Evolutionary conservation across 2,329 filamentous ascomycete species (phyloP).

Genomic region (Coccinonectria pachysandricola): DNA sequence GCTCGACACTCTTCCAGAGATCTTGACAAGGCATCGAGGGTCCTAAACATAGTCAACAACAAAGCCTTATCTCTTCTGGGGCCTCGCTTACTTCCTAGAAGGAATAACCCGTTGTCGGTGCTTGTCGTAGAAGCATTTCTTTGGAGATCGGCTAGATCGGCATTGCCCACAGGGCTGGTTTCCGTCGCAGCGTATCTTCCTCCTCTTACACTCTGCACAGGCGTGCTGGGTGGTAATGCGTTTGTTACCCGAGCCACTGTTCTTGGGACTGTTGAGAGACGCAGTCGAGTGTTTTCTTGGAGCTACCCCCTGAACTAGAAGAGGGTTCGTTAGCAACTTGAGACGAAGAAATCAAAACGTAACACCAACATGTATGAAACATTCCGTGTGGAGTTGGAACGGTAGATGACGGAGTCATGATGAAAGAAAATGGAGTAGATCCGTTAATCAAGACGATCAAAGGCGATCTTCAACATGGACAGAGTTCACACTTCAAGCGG

Average conservation of each 20-base stretch:
- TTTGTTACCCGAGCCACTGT: conserved; percentile 31
- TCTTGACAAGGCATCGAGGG: conserved; percentile 53
- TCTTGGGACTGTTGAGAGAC: conserved; percentile 25
- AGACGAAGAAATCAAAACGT: conserved; percentile 1
- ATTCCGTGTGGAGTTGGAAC: conserved; percentile 32
- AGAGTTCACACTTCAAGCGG: too few relatives aligned
- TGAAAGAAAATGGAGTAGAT: too few relatives aligned
- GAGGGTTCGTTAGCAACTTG: conserved; percentile 5
- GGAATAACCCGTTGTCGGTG: conserved; percentile 67
- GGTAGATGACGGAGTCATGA: conserved; percentile 33
- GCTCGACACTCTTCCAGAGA: conserved; percentile 39
- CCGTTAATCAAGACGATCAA: too few relatives aligned
- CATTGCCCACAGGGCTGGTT: conserved; percentile 75
- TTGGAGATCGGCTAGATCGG: conserved; percentile 69
- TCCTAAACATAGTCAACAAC: conserved; percentile 28
- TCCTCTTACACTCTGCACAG: conserved; percentile 66
- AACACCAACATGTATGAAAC: conserved; percentile 20
- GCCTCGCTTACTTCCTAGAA: conserved; percentile 56
- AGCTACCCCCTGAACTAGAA: conserved; percentile 40
- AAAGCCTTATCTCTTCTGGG: conserved; percentile 4
- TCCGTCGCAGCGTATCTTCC: conserved; percentile 78
- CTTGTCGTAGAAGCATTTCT: conserved; percentile 72
- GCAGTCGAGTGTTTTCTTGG: conserved; percentile 38
- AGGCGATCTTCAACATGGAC: too few relatives aligned
- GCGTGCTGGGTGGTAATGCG: conserved; percentile 51